Evolutionary conservation across 441 rosid species (phyloP), one percentile per base, ranked within the genome.

Genomic region (Mallotus repandus): DNA sequence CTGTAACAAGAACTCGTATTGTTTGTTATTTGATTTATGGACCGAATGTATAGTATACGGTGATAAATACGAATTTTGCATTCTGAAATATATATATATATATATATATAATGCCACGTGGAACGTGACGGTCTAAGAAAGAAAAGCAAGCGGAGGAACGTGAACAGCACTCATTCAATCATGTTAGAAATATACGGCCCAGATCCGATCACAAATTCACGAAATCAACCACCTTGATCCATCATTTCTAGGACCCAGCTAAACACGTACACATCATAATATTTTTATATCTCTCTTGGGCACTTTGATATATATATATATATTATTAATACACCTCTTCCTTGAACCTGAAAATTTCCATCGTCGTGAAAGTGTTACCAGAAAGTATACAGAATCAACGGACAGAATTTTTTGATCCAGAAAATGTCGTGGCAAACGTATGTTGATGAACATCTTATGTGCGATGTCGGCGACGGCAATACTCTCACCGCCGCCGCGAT

Each of bases 381-480:
- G 3, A 2, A 14, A 66, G 7, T 48, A 25, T 22, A 35, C 4
- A n/a, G 43, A 61, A 48, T 15, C 50, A 12, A 38, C 74, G 35
- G 72, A 63, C n/a, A 29, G 10, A 35, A 68, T 68, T 68, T 2
- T 50, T 29, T 21, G 50, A 63, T 61, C 65, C 54, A 61, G 66
- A 81, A 73, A 84, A 91, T 93, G 97, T 90, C 96, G 84, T 94
- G 97, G 98, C 94, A 93, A 77, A 63, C 94, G 0, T 89, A 91
- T 85, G 96, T 94, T 43, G 96, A 93, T 71, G 96, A 93, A 2
- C 98, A 91, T 81, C 81, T 93, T 58, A 86, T 91, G 94, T 89
- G 97, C 84, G 96, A 90, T 1, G 80, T 88, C 63, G 98, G 88
- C 38, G 98, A 89, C 32, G 97, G 94, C 69, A 68, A 84, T 55